Evolutionary conservation across 2,329 filamentous ascomycete genomes (phyloP).

Genomic region (Gaeumannomyces tritici): DNA sequence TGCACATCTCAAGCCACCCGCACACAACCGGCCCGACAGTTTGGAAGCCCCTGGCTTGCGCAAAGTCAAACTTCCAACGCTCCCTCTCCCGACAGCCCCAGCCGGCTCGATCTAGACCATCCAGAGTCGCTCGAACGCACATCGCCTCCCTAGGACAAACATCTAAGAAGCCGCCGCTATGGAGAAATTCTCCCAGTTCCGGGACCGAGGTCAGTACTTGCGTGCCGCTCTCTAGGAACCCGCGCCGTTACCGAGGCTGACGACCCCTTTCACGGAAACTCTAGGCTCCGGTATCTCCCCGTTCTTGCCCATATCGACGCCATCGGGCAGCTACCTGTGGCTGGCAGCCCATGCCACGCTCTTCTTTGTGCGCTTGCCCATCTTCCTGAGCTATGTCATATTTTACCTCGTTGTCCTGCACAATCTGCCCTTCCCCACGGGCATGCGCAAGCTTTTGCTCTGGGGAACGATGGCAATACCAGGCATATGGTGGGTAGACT

Average conservation of each 20-base stretch:
- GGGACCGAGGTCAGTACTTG: conserved; percentile 62
- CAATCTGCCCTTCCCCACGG: conserved; percentile 58
- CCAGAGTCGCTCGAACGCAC: background rate
- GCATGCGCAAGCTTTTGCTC: conserved; percentile 69
- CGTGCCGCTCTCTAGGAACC: background rate
- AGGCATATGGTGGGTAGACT: conserved; percentile 95
- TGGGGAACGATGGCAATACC: conserved; percentile 84
- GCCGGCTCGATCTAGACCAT: background rate
- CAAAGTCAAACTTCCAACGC: background rate
- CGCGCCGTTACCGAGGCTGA: background rate
- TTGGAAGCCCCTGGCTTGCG: background rate
- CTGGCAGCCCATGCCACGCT: conserved; percentile 59
- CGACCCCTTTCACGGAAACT: background rate
- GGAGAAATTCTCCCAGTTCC: conserved; percentile 93
- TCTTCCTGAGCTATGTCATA: conserved; percentile 59
- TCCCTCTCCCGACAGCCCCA: background rate
- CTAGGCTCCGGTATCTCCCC: conserved; percentile 90
- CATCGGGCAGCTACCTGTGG: conserved; percentile 47
- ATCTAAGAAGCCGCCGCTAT: conserved; percentile 33
- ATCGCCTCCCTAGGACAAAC: background rate
- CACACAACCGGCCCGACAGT: background rate
- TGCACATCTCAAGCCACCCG: no score
- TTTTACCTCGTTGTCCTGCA: conserved; percentile 76
- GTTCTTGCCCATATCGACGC: conserved; percentile 74
- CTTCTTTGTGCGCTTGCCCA: conserved; percentile 70